These are phyloP conservation scores for Nidularia pulvinata DNA, from an alignment of 768 basidiomycete species.

Conservation along the genomic window DNA sequence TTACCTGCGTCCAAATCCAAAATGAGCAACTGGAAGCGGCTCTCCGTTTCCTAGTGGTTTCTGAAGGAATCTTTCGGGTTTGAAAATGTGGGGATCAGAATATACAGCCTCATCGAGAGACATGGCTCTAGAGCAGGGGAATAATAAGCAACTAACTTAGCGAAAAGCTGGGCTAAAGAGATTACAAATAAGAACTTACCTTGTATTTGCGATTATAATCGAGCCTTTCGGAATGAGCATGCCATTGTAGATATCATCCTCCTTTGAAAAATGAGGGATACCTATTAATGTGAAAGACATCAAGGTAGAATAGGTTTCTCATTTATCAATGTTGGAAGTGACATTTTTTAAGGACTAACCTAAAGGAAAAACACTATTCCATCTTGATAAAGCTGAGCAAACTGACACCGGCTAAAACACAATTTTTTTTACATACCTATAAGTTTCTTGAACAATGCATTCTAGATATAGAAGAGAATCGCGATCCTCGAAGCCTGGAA, in stretches of 20 bases:
- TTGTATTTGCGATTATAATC: conserved; percentile 18
- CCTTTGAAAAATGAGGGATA: conserved; percentile 21
- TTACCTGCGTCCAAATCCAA: conserved; percentile 20
- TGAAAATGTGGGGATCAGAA: conserved; percentile 15
- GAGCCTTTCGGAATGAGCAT: conserved; percentile 28
- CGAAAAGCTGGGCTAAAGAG: background rate
- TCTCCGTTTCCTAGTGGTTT: conserved; percentile 10
- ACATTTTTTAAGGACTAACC: conserved; percentile 1
- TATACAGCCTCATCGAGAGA: conserved; percentile 15
- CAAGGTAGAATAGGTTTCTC: conserved; percentile 4
- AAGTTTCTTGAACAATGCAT: conserved; percentile 5
- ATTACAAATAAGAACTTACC: conserved; percentile 7
- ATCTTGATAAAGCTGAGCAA: background rate
- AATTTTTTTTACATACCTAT: background rate
- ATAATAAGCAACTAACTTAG: too few relatives aligned
- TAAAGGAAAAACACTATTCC: background rate
- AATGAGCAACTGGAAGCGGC: conserved; percentile 10
- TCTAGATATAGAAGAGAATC: conserved; percentile 15
- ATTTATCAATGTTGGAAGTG: background rate
- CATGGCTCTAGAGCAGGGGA: conserved; percentile 17
- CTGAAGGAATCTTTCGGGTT: conserved; percentile 20
- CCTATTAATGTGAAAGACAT: conserved; percentile 11
- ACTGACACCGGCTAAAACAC: background rate
- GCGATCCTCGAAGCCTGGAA: conserved; percentile 20
- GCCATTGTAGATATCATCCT: conserved; percentile 32